A percentile compares a stretch with the other conserved stretches of the same genome.
Evolutionary conservation across 2,329 filamentous ascomycete genomes (phyloP).

Genomic region (Monosporascus sp.): DNA sequence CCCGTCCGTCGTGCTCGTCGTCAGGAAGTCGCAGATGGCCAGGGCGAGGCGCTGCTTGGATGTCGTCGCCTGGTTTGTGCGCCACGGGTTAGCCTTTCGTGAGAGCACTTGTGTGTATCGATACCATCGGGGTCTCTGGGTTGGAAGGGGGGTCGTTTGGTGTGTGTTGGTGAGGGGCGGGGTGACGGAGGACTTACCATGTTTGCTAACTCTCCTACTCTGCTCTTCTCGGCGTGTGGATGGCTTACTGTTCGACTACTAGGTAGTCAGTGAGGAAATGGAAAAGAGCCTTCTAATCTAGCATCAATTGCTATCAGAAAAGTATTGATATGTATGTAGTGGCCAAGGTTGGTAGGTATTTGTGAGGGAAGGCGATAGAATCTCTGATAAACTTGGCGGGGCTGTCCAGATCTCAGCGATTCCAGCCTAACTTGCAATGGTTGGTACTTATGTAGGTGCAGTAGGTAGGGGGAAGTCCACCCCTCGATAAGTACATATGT

Average conservation of each 20-base stretch:
- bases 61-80: conserved; percentile 22
- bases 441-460: too few species aligned
- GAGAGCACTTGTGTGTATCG: background rate
- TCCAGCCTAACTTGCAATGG: too few species aligned
- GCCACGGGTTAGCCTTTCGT: background rate
- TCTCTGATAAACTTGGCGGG: background rate
- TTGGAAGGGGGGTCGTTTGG: too few species aligned
- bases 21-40: conserved; percentile 93
- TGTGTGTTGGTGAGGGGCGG: too few species aligned
- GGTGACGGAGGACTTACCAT: background rate
- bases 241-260: background rate
- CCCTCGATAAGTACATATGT: too few species aligned
- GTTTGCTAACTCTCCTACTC: background rate
- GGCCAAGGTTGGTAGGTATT: background rate
- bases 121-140: background rate
- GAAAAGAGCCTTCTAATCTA: background rate
- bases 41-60: conserved; percentile 85
- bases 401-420: too few species aligned
- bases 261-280: background rate
- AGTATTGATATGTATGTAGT: background rate
- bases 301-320: background rate
- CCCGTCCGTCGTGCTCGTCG: conserved; percentile 77
- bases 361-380: background rate
- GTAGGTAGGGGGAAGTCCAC: too few species aligned
- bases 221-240: background rate